Conservation (phyloP, 495 filamentous ascomycete genomes). For the Tuber melanosporum region DNA sequence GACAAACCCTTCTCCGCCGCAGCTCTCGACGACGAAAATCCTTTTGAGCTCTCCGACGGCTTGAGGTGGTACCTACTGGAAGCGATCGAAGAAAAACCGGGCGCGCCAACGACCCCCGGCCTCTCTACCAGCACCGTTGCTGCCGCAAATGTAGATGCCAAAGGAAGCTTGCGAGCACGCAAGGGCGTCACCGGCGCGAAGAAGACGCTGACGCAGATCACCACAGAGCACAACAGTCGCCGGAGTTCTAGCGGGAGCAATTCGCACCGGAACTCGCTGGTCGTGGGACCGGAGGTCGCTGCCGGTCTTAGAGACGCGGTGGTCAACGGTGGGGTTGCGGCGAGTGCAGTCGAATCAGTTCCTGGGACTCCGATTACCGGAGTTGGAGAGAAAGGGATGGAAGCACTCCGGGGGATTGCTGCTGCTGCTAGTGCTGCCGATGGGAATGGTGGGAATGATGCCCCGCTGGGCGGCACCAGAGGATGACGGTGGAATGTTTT, state of each 20-base stretch:
- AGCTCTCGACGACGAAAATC: constrained; percentile 87
- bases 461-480: background rate
- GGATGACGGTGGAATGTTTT: constrained; percentile 11
- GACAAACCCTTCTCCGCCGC: background rate
- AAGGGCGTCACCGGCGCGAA: constrained; percentile 40
- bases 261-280: constrained; percentile 20
- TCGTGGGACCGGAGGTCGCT: constrained; percentile 19
- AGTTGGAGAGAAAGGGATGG: constrained; percentile 2
- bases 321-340: background rate
- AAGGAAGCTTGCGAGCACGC: constrained; percentile 47
- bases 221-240: constrained; percentile 33
- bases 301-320: constrained; percentile 15
- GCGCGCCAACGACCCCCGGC: constrained; percentile 86
- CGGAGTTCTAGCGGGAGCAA: constrained; percentile 28
- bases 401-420: constrained; percentile 23
- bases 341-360: constrained; percentile 11
- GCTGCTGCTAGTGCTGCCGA: constrained; percentile 11
- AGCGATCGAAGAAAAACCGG: constrained; percentile 85
- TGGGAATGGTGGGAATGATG: constrained; percentile 14
- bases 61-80: constrained; percentile 94
- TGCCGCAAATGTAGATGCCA: constrained; percentile 77
- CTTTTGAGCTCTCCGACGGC: constrained; percentile 92
- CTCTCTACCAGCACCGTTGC: constrained; percentile 84
- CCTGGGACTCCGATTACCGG: background rate
- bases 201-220: constrained; percentile 35